phyloP scores from a whole-genome alignment of 441 rosid genomes.

The Francoa sonchifolia region DNA sequence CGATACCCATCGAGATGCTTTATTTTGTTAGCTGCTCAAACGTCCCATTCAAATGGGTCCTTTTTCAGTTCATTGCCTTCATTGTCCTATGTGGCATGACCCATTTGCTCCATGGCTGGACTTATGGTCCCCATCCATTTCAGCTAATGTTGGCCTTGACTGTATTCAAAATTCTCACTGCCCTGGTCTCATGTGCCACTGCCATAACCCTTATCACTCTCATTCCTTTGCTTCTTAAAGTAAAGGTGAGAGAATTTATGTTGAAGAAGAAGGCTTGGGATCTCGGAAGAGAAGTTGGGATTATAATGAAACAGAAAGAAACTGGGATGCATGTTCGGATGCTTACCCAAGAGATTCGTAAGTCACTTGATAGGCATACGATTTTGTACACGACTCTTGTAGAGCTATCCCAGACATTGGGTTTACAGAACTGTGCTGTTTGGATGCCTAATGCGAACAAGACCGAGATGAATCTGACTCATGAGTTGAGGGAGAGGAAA shows the following conservation, averaged over 20 bases:
- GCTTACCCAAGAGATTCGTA: conserved; percentile 94
- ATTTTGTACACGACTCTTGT: conserved; percentile 77
- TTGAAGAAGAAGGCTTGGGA: conserved; percentile 83
- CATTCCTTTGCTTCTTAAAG: conserved; percentile 82
- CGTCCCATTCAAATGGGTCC: conserved; percentile 95
- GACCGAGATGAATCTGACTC: conserved; percentile 64
- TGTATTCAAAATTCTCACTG: conserved; percentile 81
- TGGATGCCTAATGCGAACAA: conserved; percentile 78
- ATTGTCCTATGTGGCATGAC: conserved; percentile 95
- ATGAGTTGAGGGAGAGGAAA: conserved; percentile 40
- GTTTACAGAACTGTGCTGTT: conserved; percentile 78
- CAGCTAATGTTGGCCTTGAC: conserved; percentile 82
- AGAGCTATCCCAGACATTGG: conserved; percentile 78
- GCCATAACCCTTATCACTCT: conserved; percentile 81
- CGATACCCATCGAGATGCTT: conserved; percentile 83
- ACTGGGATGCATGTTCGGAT: conserved; percentile 76
- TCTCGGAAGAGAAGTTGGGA: conserved; percentile 80
- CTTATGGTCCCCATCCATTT: conserved; percentile 70
- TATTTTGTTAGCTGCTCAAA: conserved; percentile 94
- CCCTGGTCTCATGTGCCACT: conserved; percentile 89
- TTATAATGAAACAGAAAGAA: conserved; percentile 79
- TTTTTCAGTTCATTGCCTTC: conserved; percentile 83
- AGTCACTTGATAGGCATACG: conserved; percentile 76
- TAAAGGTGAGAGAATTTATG: conserved; percentile 87
- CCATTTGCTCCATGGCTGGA: conserved; percentile 91